Base-by-base conservation (phyloP, 805 yeast genomes). In the Candida wancherniae region DNA sequence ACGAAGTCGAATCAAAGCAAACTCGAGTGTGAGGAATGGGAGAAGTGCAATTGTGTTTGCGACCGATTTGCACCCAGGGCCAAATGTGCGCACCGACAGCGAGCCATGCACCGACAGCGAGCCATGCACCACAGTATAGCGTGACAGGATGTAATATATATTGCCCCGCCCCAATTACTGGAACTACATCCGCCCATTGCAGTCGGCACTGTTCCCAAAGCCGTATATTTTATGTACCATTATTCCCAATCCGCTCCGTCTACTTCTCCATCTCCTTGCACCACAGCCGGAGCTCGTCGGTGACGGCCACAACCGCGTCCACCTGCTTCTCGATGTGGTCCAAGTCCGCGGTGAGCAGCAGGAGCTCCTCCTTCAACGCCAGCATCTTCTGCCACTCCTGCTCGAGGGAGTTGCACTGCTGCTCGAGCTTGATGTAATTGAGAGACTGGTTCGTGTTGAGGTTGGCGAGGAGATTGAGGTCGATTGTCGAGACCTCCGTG, bases 361-460 rank as follows among this genome's bases (percentile, higher is more conserved):
- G 34, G 42, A 56, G 53, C 34, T 63, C 69, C 3, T 28, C 31
- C 16, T 22, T 31, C 23, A 55, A 36, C 11, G 40, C 31, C 29
- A 38, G 33, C 57, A 65, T 37, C 9, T 48, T 45, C 14, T 56
- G 50, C 4, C 63, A 39, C 33, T 70, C 69, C 4, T 52, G 55
- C 26, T 73, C 80, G 19, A 74, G 51, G 19, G 55, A 58, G 28
- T 65, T 62, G 31, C 64, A 43, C 18, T 54, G 56, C 42, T 62
- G 59, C 33, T 63, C 68, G 16, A 66, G 40, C 43, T 64, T 63
- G 37, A 66, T 64, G 43, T 71, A 74, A 44, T 71, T 71, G 39
- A 75, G 53, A 1, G 77, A 69, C 27, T 76, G 72, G 31, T 73
- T 64, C n/a, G 80, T 77, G 46, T 77, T 77, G 35, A 74, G 52